A percentile compares a stretch with the other conserved stretches of the same genome.
These are phyloP conservation scores for Metarhizium sp. DNA, from an alignment of 2,329 filamentous ascomycete genomes.

Conservation along the genomic window DNA sequence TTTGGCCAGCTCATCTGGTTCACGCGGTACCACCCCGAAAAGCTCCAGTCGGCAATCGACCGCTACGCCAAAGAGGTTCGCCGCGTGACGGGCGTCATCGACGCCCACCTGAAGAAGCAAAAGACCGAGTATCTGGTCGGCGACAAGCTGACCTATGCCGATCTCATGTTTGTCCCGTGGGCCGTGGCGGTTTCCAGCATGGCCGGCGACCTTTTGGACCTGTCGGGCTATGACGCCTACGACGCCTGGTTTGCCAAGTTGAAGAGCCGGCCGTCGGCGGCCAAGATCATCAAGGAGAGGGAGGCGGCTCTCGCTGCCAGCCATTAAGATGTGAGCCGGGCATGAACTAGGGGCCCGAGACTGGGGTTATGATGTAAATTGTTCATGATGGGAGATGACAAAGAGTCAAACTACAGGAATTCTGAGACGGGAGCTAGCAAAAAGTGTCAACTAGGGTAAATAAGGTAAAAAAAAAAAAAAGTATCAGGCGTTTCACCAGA, in stretches of 20 bases:
- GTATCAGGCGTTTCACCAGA: too few species aligned
- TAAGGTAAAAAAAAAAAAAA: too few species aligned
- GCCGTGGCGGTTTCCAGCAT: not conserved
- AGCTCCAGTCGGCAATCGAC: slow-evolving; percentile 17
- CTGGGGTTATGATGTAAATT: too few species aligned
- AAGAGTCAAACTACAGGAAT: too few species aligned
- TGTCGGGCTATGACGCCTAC: slow-evolving; percentile 2
- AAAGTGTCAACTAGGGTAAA: too few species aligned
- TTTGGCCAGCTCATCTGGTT: slow-evolving; percentile 18
- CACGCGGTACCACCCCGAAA: slow-evolving; percentile 11
- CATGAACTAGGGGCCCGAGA: not conserved
- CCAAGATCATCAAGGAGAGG: slow-evolving; percentile 3
- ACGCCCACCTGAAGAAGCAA: slow-evolving; percentile 12
- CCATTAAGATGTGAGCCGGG: not conserved
- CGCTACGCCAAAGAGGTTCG: slow-evolving; percentile 19
- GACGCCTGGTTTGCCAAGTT: slow-evolving; percentile 4
- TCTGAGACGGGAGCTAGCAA: too few species aligned
- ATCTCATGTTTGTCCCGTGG: slow-evolving; percentile 17
- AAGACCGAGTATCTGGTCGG: slow-evolving; percentile 13
- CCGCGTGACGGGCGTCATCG: slow-evolving; percentile 18
- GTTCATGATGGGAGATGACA: too few species aligned
- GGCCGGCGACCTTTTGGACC: not conserved
- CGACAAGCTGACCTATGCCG: slow-evolving; percentile 14
- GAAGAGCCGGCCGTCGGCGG: slow-evolving; percentile 2
- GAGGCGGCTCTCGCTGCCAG: slow-evolving; percentile 1